A percentile compares a stretch with the other conserved stretches of the same genome.
Evolutionary conservation across 139 green algal genomes (phyloP).

Genomic region (Prasinococcaceae sp.): DNA sequence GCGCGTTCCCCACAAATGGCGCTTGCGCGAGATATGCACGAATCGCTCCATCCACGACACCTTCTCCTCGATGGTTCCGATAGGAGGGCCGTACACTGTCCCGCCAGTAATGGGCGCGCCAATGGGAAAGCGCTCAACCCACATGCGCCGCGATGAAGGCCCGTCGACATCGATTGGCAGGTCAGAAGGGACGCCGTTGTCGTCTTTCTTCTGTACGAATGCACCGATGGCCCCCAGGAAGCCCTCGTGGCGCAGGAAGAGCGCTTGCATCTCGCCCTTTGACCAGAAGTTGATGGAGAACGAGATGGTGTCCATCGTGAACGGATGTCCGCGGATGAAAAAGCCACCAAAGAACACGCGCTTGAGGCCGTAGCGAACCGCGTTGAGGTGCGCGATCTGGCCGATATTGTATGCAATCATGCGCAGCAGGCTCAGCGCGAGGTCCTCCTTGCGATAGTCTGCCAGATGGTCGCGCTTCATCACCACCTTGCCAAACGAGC

Average conservation of each 20-base stretch:
- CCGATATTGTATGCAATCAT: conserved; percentile 99
- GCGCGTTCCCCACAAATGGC: no score
- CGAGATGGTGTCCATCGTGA: conserved; percentile 98
- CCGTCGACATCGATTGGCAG: not conserved
- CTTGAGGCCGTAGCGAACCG: conserved; percentile 72
- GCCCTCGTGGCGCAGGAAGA: conserved; percentile 90
- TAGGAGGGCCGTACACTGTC: conserved; percentile 52
- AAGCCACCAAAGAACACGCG: conserved; percentile 80
- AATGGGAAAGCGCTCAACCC: conserved; percentile 85
- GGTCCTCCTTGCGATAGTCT: conserved; percentile 66
- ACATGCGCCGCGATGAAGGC: conserved; percentile 29
- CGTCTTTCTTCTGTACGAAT: conserved; percentile 60
- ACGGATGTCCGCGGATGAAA: conserved; percentile 95
- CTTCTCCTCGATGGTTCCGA: conserved; percentile 57
- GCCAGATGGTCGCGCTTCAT: conserved; percentile 54
- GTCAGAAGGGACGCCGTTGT: no score
- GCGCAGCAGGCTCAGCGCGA: conserved; percentile 73
- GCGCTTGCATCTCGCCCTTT: conserved; percentile 83
- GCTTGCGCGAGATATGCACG: no score
- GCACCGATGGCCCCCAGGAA: conserved; percentile 90
- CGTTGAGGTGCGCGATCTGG: conserved; percentile 30
- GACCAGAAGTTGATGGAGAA: conserved; percentile 96
- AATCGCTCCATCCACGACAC: conserved; percentile 36
- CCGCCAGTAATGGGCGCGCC: conserved; percentile 44
- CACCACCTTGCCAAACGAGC: conserved; percentile 77